phyloP scores from a whole-genome alignment of 129 eudicot species.

The Silybum marianum region DNA sequence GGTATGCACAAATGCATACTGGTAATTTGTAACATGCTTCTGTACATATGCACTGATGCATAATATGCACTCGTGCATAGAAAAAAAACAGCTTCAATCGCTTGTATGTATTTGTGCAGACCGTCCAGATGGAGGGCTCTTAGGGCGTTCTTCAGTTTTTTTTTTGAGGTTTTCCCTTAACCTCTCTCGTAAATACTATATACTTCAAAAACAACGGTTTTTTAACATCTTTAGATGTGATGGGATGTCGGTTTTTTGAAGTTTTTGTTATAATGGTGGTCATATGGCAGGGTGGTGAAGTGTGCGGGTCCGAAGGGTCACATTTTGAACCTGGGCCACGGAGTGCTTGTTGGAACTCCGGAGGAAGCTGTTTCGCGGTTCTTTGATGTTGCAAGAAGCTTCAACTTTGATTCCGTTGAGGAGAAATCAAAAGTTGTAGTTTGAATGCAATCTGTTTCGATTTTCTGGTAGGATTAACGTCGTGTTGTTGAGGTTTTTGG shows the following conservation, averaged over 20 bases:
- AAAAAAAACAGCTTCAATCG: no score
- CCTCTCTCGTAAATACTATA: no score
- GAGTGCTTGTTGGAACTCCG: conserved; percentile 98
- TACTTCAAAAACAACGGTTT: neutral
- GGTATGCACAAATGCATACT: no score
- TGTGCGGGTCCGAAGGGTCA: conserved; percentile 89
- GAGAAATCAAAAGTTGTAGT: conserved; percentile 50
- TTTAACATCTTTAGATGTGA: neutral
- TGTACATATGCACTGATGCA: no score
- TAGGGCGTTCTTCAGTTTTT: no score
- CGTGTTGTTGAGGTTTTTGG: conserved; percentile 11
- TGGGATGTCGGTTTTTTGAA: neutral
- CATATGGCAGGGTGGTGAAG: conserved; percentile 78
- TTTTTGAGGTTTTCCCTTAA: no score
- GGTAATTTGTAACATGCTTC: no score
- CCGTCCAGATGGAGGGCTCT: no score
- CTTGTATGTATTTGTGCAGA: no score
- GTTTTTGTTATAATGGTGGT: conserved; percentile 2
- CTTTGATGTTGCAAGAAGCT: conserved; percentile 88
- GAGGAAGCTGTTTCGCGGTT: conserved; percentile 98
- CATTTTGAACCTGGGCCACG: conserved; percentile 92
- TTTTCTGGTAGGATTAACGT: conserved; percentile 12
- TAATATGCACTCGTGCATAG: no score
- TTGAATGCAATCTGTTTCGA: conserved; percentile 30
- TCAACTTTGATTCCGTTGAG: conserved; percentile 51